Conservation (phyloP, 2,329 filamentous ascomycete genomes). For the Fonsecaea multimorphosa region DNA sequence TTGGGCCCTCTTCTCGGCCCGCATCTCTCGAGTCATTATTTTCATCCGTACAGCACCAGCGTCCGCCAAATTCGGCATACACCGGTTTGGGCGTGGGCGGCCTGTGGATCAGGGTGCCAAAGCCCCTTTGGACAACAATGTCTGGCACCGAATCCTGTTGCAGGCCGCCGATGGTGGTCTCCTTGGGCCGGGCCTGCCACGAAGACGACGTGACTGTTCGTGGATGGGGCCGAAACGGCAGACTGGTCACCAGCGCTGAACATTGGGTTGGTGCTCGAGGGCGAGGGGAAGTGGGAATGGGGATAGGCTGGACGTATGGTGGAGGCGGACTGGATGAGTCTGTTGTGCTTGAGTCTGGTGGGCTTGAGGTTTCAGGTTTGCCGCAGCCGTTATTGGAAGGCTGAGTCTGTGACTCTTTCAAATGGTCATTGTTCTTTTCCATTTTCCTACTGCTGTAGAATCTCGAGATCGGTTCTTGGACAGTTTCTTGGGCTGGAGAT, state of each 20-base stretch:
- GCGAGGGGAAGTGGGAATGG: not conserved
- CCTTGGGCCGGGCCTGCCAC: not conserved
- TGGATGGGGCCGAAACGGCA: not conserved
- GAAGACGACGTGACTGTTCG: not conserved
- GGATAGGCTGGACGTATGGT: not conserved
- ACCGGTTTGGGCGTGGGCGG: not conserved
- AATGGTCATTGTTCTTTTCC: not conserved
- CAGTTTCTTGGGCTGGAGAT: not conserved
- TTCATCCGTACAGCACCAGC: not conserved
- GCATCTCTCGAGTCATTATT: not conserved
- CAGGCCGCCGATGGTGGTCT: not conserved
- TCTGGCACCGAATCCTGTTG: not conserved
- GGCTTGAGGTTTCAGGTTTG: not conserved
- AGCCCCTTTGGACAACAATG: not conserved
- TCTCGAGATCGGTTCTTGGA: not conserved
- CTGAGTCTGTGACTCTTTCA: not conserved
- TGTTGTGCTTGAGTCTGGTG: too few relatives aligned
- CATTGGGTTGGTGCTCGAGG: not conserved
- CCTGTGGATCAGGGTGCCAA: not conserved
- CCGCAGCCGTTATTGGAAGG: not conserved
- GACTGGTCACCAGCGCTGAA: not conserved
- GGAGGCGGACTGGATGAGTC: not conserved
- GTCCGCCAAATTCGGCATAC: not conserved
- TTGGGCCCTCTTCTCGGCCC: not conserved
- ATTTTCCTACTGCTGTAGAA: not conserved